phyloP scores from a whole-genome alignment of 495 filamentous ascomycete species.

The Lichina pygmaea region DNA sequence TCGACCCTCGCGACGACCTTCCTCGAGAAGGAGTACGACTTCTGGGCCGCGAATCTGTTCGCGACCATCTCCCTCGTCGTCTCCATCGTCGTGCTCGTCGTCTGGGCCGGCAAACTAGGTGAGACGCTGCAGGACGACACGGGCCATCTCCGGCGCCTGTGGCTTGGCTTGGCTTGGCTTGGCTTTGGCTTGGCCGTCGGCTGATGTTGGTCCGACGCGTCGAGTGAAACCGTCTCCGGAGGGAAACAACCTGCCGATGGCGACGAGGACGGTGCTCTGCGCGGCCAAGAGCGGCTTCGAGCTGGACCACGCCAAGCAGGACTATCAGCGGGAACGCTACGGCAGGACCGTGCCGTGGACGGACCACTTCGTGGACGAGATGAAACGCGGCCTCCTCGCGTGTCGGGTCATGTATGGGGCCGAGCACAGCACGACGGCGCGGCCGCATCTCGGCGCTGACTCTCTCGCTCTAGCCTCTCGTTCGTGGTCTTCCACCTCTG shows the following conservation, averaged over 20 bases:
- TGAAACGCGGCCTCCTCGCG: constrained; percentile 28
- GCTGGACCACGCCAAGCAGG: constrained; percentile 28
- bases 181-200: background rate
- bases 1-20: constrained; percentile 35
- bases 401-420: constrained; percentile 24
- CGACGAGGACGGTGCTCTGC: no score
- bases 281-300: background rate
- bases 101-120: no score
- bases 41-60: constrained; percentile 53
- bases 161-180: background rate
- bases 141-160: constrained; percentile 16
- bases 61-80: constrained; percentile 31
- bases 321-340: constrained; percentile 22
- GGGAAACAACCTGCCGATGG: no score
- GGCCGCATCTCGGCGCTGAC: no score
- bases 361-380: constrained; percentile 35
- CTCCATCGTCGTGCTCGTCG: constrained; percentile 22
- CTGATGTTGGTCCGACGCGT: no score
- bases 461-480: background rate
- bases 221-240: no score
- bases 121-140: no score
- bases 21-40: constrained; percentile 38
- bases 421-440: no score
- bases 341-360: constrained; percentile 22
- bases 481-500: constrained; percentile 2